Percentiles rank a stretch among this genome's conserved stretches.
Conservation (phyloP, 202 grass and related monocot species). For the Eragrostis tef region DNA sequence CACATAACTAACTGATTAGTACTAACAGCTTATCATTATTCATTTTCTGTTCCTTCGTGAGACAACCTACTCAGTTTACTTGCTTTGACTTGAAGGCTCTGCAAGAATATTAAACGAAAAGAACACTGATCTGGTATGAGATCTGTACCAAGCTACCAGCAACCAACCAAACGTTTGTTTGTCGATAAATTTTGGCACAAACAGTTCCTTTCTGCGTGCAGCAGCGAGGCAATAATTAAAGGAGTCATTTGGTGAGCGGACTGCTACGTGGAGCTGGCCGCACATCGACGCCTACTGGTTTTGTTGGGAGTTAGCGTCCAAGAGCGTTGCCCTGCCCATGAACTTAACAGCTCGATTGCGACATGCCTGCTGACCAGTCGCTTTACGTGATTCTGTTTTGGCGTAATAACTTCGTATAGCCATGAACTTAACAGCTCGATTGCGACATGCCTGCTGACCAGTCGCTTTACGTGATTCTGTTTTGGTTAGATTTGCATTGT, state of each 20-base stretch:
- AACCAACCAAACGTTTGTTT: not conserved
- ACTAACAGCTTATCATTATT: not conserved
- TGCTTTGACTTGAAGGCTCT: slow-evolving; percentile 53
- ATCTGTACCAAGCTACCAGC: slow-evolving; percentile 17
- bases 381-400: not conserved
- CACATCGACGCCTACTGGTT: slow-evolving; percentile 31
- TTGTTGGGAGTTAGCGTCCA: slow-evolving; percentile 45
- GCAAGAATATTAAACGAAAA: slow-evolving; percentile 3
- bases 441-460: slow-evolving; percentile 9
- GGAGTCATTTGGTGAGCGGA: slow-evolving; percentile 16
- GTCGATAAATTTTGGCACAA: not conserved
- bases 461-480: not conserved
- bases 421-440: slow-evolving; percentile 31
- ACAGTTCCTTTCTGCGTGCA: not conserved
- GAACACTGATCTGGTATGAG: slow-evolving; percentile 5
- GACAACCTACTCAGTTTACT: slow-evolving; percentile 24
- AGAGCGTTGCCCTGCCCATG: not conserved
- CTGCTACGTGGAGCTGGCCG: slow-evolving; percentile 13
- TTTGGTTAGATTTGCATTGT: slow-evolving; percentile 35
- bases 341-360: slow-evolving; percentile 27
- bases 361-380: slow-evolving; percentile 13
- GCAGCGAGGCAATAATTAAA: not conserved
- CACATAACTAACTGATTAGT: slow-evolving; percentile 28
- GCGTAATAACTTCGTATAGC: too few relatives aligned
- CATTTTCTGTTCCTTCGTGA: slow-evolving; percentile 8